Base-by-base conservation (phyloP, 257 asterid genomes). In the Ocimum tenuiflorum region DNA sequence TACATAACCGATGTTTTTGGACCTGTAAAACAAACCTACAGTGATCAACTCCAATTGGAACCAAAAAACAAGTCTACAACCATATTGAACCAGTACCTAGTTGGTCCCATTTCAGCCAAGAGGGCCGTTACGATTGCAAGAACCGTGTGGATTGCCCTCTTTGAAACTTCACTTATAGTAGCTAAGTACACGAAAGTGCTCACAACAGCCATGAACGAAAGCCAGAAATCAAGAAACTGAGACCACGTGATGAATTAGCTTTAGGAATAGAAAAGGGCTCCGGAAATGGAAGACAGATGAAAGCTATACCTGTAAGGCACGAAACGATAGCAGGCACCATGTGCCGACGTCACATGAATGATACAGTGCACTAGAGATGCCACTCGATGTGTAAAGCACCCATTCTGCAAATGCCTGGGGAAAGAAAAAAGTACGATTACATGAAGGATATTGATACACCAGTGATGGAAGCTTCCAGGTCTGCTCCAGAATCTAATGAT, bases 201-300 rank as follows among this genome's bases (percentile, higher is more conserved):
- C 70, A 85, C 91, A 24, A 90, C 92, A 38, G 99, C 99, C 94
- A 94, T 90, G 91, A 94, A 94, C 14, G 99, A 94, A 73, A 94
- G 99, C 99, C 99, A 94, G 83, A 94, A 94, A 73, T 94, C 97
- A 74, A 90, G 64, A 81, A 94, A 90, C 99, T 94, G 80, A 41
- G 31, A 53, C n/a, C 1, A 60, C n/a, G 55, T 23, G 66, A 49
- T 8, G 46, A 63, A 71, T 69, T 17, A 73, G 73, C 12, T 14
- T 11, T 47, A 31, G 50, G 6, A 29, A 12, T 13, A 13, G 48
- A 15, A 2, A 52, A 41, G 43, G 9, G 17, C 10, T 12, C 7
- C 11, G 4, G 10, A 2, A n/a, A 23, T n/a, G n/a, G n/a, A n/a
- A n/a, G n/a, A 38, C n/a, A 8, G 61, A 62, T 27, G n/a, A n/a